A percentile compares a stretch with the other conserved stretches of the same genome.
Evolutionary conservation across 495 filamentous ascomycete genomes (phyloP).

Genomic region (Amniculicola lignicola): DNA sequence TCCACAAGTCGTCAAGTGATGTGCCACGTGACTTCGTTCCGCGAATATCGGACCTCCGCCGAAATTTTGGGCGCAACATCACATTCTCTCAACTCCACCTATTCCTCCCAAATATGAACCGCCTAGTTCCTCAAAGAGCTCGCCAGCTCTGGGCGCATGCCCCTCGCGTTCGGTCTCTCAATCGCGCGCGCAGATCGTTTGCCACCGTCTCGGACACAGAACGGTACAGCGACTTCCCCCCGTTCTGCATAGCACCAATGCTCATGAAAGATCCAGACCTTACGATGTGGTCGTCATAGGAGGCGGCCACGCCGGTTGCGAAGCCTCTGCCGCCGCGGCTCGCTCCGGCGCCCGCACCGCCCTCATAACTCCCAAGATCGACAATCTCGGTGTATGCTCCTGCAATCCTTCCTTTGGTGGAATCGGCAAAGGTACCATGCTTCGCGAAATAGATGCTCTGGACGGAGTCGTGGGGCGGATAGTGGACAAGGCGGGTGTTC

Average conservation of each 20-base stretch:
- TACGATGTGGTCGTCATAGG: slow-evolving; percentile 96
- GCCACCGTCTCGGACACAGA: slow-evolving; percentile 39
- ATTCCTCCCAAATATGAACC: slow-evolving; percentile 12
- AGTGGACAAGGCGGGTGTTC: slow-evolving; percentile 88
- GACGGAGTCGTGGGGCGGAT: slow-evolving; percentile 87
- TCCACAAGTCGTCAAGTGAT: no score
- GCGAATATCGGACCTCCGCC: slow-evolving; percentile 25
- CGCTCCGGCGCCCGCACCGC: slow-evolving; percentile 86
- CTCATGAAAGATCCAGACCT: slow-evolving; percentile 47
- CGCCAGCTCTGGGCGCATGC: slow-evolving; percentile 44
- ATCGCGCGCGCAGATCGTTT: slow-evolving; percentile 31
- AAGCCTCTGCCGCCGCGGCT: slow-evolving; percentile 91
- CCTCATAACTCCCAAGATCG: slow-evolving; percentile 78
- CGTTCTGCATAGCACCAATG: background rate
- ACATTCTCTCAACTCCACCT: background rate
- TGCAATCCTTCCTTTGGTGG: slow-evolving; percentile 98
- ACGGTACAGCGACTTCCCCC: slow-evolving; percentile 13
- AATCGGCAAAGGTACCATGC: slow-evolving; percentile 97
- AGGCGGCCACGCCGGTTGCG: slow-evolving; percentile 91
- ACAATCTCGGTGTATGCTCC: slow-evolving; percentile 92
- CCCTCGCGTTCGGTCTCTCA: slow-evolving; percentile 41
- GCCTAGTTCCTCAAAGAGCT: slow-evolving; percentile 22
- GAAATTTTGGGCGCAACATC: slow-evolving; percentile 10
- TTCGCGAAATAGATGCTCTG: slow-evolving; percentile 92
- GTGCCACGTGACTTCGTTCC: slow-evolving; percentile 26